phyloP scores from a whole-genome alignment of 192 early-diverging fungal species.

The Coemansia sp. region DNA sequence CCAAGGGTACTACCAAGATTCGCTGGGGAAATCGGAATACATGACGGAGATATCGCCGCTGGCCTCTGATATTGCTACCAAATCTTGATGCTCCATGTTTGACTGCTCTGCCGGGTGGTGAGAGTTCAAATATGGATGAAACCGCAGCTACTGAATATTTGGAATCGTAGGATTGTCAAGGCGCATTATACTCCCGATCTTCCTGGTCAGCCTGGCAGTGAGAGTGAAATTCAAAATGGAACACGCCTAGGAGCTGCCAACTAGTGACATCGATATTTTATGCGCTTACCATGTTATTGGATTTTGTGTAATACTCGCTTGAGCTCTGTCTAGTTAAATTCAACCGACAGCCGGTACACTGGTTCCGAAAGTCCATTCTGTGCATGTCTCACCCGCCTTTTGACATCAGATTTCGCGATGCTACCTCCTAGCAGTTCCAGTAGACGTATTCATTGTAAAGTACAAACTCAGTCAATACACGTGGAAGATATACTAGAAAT shows the following conservation, averaged over 20 bases:
- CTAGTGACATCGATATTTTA: too few relatives aligned
- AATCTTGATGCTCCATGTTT: constrained; percentile 83
- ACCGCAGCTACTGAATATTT: constrained; percentile 38
- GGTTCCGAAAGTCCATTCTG: too few relatives aligned
- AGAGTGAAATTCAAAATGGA: constrained; percentile 55
- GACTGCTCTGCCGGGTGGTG: constrained; percentile 60
- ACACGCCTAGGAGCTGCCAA: constrained; percentile 62
- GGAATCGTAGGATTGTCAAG: constrained; percentile 45
- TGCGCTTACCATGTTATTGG: too few relatives aligned
- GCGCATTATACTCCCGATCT: constrained; percentile 44
- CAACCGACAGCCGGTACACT: too few relatives aligned
- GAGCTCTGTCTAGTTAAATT: too few relatives aligned
- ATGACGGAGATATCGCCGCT: constrained; percentile 87
- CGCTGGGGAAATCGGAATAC: constrained; percentile 91
- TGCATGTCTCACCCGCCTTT: too few relatives aligned
- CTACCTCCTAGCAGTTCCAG: too few relatives aligned
- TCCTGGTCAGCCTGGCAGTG: constrained; percentile 35
- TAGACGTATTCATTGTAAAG: too few relatives aligned
- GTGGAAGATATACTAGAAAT: too few relatives aligned
- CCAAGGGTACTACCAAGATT: constrained; percentile 80
- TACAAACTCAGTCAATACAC: too few relatives aligned
- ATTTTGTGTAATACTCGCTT: too few relatives aligned
- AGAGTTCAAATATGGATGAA: constrained; percentile 20
- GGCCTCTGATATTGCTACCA: constrained; percentile 80
- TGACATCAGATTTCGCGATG: too few relatives aligned